Base-by-base conservation (phyloP, 2,329 filamentous ascomycete genomes). In the Harringtonia lauricola region DNA sequence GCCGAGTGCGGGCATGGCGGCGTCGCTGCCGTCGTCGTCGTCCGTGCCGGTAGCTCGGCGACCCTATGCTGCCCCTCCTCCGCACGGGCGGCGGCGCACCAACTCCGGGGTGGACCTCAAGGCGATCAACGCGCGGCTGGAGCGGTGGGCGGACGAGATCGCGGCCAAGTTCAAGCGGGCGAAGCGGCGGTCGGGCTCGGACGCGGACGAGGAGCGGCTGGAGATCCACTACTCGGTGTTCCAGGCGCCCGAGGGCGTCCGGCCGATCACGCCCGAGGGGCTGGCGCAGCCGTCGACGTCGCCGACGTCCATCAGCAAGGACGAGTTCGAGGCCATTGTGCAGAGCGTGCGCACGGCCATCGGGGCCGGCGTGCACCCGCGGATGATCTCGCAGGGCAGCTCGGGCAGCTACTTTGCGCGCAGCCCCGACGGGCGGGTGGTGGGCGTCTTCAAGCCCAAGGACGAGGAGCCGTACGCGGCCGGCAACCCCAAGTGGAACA, bases 201-300 rank as follows among this genome's bases (percentile, higher is more conserved):
- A 36, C 36, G 76, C 75, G 8, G 65, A 80, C 36, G 86, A 94
- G 53, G 86, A 94, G 61, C 81, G 81, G 43, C 70, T 95, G 29
- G 92, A 98, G 66, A 98, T 98, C 47, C 89, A 96, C 55, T 87
- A 96, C 63, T 94, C 89, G 0, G 92, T 98, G 36, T 98, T 98
- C 59, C 89, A 95, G 55, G 74, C 92, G 2, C 90, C 90, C 1
- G 87, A 95, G 48, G 87, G 89, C 50, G 74, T 95, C 39, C 76
- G 84, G 5, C 89, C 90, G 3, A 76, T 82, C 36, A 88, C 84
- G 1, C 76, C 82, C 35, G 83, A 94, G 63, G 74, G 74, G 17
- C 70, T 95, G 49, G 79, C 85, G 60, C 68, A 9, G 39, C 42
- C 9, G 42, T 43, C 17, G 36, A 29, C 17, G 41, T 33, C 3